Conservation (phyloP, 805 yeast species). For the Candida tibetensis region DNA sequence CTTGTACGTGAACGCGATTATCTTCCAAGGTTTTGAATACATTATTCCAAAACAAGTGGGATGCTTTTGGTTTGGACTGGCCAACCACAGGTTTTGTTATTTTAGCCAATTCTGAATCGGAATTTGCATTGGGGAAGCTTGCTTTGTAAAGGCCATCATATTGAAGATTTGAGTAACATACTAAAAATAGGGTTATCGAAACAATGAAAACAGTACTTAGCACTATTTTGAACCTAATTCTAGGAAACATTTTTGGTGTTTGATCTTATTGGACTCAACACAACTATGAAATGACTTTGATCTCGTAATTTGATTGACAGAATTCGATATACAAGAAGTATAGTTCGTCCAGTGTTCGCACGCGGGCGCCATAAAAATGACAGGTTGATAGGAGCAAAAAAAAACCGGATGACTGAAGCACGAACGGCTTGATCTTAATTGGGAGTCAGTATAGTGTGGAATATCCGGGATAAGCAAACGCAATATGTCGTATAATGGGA, state of each 20-base stretch:
- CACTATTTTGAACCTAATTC: neutral
- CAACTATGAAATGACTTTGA: too few relatives aligned
- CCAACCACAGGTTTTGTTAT: slow-evolving; percentile 9
- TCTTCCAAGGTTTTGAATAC: slow-evolving; percentile 23
- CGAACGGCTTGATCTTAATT: too few relatives aligned
- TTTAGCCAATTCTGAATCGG: neutral
- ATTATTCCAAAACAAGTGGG: slow-evolving; percentile 27
- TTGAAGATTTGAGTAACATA: neutral
- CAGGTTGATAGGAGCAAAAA: too few relatives aligned
- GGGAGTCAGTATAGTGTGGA: too few relatives aligned
- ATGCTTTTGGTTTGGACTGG: slow-evolving; percentile 7
- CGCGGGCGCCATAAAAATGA: too few relatives aligned
- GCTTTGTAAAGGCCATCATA: neutral
- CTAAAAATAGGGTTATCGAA: neutral
- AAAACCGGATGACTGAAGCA: too few relatives aligned
- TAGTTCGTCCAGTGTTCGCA: too few relatives aligned
- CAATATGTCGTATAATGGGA: slow-evolving; percentile 54
- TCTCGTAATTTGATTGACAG: too few relatives aligned
- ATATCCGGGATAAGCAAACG: too few relatives aligned
- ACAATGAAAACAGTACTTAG: neutral
- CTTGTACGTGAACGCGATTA: slow-evolving; percentile 14
- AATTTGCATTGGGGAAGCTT: neutral
- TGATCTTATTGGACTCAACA: too few relatives aligned
- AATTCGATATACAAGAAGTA: too few relatives aligned
- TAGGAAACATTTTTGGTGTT: neutral